phyloP scores from a whole-genome alignment of 2,329 filamentous ascomycete species.

The Fusarium setosum region DNA sequence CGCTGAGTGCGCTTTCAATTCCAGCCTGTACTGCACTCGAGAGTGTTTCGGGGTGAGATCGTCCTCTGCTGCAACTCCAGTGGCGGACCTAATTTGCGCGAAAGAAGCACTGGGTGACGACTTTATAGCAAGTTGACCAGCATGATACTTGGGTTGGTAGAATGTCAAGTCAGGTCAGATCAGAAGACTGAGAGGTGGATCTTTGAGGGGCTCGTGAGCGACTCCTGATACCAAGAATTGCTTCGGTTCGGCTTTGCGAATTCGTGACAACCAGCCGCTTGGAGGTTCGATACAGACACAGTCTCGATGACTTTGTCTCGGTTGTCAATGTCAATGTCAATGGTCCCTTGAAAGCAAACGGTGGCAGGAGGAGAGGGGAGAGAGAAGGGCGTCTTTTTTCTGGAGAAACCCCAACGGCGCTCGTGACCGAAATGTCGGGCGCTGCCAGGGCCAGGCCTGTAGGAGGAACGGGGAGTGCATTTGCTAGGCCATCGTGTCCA shows the following conservation, averaged over 20 bases:
- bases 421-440: conserved; percentile 41
- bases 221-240: conserved; percentile 7
- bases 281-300: conserved; percentile 6
- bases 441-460: conserved; percentile 26
- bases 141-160: conserved; percentile 20
- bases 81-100: neutral
- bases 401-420: conserved; percentile 32
- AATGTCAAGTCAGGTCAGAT: conserved; percentile 32
- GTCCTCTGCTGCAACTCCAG: conserved; percentile 18
- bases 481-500: conserved; percentile 35
- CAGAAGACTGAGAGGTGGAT: conserved; percentile 33
- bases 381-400: conserved; percentile 35
- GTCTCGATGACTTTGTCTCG: conserved; percentile 6
- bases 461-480: conserved; percentile 30
- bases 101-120: neutral
- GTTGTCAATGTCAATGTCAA: conserved; percentile 10
- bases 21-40: conserved; percentile 8
- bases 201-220: conserved; percentile 9
- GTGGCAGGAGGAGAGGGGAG: conserved; percentile 28
- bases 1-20: conserved; percentile 11
- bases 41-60: conserved; percentile 17
- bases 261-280: neutral
- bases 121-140: conserved; percentile 8
- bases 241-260: neutral
- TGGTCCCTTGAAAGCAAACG: conserved; percentile 9